Evolutionary conservation across 2,329 filamentous ascomycete species (phyloP).

Genomic region (Colletotrichum lupini): DNA sequence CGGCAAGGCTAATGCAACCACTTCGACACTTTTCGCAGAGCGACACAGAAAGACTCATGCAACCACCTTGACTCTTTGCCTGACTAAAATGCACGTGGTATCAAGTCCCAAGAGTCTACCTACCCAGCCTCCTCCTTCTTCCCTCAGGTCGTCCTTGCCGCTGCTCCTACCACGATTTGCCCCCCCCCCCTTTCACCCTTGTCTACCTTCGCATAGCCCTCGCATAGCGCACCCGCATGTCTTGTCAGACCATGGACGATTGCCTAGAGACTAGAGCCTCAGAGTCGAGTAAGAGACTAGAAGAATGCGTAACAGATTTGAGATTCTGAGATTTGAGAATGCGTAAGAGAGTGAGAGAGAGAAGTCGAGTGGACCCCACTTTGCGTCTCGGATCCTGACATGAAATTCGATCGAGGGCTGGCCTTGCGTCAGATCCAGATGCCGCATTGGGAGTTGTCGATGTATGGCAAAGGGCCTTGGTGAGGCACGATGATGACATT

Average conservation of each 20-base stretch:
- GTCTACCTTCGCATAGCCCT: background rate
- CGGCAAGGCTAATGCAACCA: slow-evolving; percentile 35
- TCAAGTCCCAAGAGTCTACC: background rate
- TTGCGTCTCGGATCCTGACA: background rate
- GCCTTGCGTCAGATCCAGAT: background rate
- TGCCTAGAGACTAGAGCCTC: background rate
- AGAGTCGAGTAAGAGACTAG: too few species aligned
- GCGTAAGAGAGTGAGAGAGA: background rate
- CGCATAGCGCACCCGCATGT: background rate
- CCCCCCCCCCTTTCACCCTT: background rate
- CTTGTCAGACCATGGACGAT: background rate
- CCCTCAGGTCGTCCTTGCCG: background rate
- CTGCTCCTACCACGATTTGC: background rate
- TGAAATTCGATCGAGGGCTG: background rate
- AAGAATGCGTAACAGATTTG: too few species aligned
- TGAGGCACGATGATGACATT: slow-evolving; percentile 7
- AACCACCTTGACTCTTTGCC: slow-evolving; percentile 16
- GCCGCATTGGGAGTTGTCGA: too few species aligned
- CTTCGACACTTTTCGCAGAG: slow-evolving; percentile 10
- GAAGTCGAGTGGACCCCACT: background rate
- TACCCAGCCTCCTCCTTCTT: background rate
- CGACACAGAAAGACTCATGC: slow-evolving; percentile 1
- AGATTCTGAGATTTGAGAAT: too few species aligned
- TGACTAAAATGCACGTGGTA: slow-evolving; percentile 27
- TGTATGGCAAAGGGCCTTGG: background rate